Evolutionary conservation across 2,329 filamentous ascomycete species (phyloP).

Genomic region (Cladophialophora exuberans): DNA sequence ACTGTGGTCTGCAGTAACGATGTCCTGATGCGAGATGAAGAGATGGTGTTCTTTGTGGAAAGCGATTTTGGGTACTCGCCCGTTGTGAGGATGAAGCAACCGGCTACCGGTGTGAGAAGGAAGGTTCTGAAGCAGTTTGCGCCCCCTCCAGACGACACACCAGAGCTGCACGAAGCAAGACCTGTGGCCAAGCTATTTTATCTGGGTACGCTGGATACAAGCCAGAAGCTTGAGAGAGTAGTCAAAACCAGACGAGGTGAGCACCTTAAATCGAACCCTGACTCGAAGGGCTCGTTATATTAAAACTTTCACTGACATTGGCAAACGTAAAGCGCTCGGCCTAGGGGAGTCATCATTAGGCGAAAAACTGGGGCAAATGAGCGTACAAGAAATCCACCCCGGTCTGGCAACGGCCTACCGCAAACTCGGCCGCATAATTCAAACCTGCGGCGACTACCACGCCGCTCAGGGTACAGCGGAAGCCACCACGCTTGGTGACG

Average conservation of each 20-base stretch:
- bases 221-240: slow-evolving; percentile 92
- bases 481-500: slow-evolving; percentile 90
- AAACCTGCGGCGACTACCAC: slow-evolving; percentile 92
- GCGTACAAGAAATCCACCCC: slow-evolving; percentile 85
- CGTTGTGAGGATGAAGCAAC: slow-evolving; percentile 92
- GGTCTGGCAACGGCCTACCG: slow-evolving; percentile 89
- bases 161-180: slow-evolving; percentile 85
- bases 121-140: slow-evolving; percentile 99
- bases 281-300: no score
- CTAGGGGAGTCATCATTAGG: slow-evolving; percentile 92
- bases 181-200: slow-evolving; percentile 96
- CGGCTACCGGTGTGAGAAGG: slow-evolving; percentile 89
- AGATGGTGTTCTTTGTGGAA: slow-evolving; percentile 98
- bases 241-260: slow-evolving; percentile 90
- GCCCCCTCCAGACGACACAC: slow-evolving; percentile 93
- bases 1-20: slow-evolving; percentile 93
- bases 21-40: slow-evolving; percentile 89
- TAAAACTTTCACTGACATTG: slow-evolving; percentile 11
- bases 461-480: slow-evolving; percentile 95
- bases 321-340: slow-evolving; percentile 75
- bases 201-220: slow-evolving; percentile 91
- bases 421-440: slow-evolving; percentile 91
- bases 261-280: slow-evolving; percentile 31
- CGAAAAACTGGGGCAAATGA: slow-evolving; percentile 83
- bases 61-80: slow-evolving; percentile 98